These are phyloP conservation scores for Penicillium sp. DNA, from an alignment of 2,329 filamentous ascomycete genomes.

Conservation along the genomic window DNA sequence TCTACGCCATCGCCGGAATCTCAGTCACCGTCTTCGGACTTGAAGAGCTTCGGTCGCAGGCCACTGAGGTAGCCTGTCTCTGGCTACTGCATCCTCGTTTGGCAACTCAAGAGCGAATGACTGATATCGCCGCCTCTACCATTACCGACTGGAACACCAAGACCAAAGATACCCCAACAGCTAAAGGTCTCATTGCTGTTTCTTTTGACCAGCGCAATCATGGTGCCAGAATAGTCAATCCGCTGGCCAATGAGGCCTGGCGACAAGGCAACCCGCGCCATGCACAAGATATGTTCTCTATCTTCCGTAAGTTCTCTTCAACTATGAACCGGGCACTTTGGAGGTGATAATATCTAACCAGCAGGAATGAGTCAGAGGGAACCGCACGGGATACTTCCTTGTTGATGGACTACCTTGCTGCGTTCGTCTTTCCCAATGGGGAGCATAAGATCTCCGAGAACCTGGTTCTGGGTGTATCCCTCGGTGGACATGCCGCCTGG, in stretches of 20 bases:
- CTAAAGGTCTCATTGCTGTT: slow-evolving; percentile 71
- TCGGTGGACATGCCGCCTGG: slow-evolving; percentile 89
- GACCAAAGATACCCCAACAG: slow-evolving; percentile 30
- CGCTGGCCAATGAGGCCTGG: slow-evolving; percentile 75
- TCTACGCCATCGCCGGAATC: slow-evolving; percentile 74
- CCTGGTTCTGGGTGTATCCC: slow-evolving; percentile 75
- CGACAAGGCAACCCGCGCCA: slow-evolving; percentile 74
- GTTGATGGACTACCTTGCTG: slow-evolving; percentile 75
- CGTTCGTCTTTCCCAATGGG: slow-evolving; percentile 65
- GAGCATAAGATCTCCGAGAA: slow-evolving; percentile 59
- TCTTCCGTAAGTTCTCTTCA: slow-evolving; percentile 57
- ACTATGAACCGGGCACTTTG: neutral
- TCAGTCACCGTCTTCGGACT: slow-evolving; percentile 80
- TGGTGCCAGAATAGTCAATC: slow-evolving; percentile 69
- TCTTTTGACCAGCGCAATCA: slow-evolving; percentile 95
- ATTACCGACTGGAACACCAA: slow-evolving; percentile 67
- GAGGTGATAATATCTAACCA: neutral
- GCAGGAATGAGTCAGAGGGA: slow-evolving; percentile 45
- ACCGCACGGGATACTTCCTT: slow-evolving; percentile 74
- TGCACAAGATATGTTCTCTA: slow-evolving; percentile 88
- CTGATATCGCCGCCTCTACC: slow-evolving; percentile 66
- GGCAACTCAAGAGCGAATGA: slow-evolving; percentile 71
- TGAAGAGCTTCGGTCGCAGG: slow-evolving; percentile 64
- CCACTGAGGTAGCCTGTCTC: slow-evolving; percentile 68
- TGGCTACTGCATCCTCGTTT: slow-evolving; percentile 87